Evolutionary conservation across 257 asterid species (phyloP).

Genomic region (Fraxinus quadrangulata): DNA sequence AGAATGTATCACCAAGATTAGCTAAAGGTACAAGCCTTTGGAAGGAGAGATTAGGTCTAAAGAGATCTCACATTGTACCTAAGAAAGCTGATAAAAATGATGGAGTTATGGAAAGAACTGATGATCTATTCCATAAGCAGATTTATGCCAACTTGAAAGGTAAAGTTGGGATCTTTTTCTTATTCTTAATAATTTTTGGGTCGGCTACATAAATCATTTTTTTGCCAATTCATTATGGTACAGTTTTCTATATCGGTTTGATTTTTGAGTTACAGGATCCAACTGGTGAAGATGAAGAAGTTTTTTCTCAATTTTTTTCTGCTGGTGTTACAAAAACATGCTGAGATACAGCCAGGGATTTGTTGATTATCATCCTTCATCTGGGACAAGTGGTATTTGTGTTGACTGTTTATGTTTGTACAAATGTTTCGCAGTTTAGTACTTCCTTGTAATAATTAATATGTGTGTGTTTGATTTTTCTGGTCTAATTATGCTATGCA

Average conservation of each 20-base stretch:
- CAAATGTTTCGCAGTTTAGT: constrained; percentile 34
- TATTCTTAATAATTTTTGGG: background rate
- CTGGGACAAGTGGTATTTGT: constrained; percentile 16
- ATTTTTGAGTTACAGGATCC: constrained; percentile 19
- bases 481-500: background rate
- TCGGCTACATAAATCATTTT: background rate
- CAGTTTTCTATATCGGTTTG: background rate
- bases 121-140: constrained; percentile 39
- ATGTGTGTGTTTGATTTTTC: constrained; percentile 18
- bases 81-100: constrained; percentile 41
- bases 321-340: constrained; percentile 10
- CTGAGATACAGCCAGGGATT: constrained; percentile 5
- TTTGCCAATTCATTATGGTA: background rate
- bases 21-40: constrained; percentile 49
- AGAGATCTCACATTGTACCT: constrained; percentile 42
- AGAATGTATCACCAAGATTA: constrained; percentile 31
- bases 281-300: constrained; percentile 11
- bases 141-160: constrained; percentile 33
- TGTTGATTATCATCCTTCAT: constrained; percentile 23
- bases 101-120: constrained; percentile 55
- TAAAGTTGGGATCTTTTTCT: background rate
- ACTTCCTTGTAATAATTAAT: constrained; percentile 27
- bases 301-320: background rate
- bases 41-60: constrained; percentile 60
- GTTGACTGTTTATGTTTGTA: constrained; percentile 26